A percentile compares a stretch with the other conserved stretches of the same genome.
These are phyloP conservation scores for Claviceps africana DNA, from an alignment of 2,329 filamentous ascomycete genomes.

Conservation along the genomic window DNA sequence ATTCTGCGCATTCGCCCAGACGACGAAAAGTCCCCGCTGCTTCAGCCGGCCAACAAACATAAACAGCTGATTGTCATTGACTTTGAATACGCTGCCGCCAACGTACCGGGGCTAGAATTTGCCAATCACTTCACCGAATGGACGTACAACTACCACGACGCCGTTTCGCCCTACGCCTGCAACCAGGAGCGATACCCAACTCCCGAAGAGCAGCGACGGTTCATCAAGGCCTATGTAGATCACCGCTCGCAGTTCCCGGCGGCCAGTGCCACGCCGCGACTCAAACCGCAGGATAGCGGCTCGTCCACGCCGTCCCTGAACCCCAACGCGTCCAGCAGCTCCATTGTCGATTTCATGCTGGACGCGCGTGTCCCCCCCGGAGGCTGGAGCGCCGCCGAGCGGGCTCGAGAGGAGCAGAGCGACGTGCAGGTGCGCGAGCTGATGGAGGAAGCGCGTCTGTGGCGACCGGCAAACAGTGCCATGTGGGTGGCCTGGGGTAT, in stretches of 20 bases:
- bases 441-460: slow-evolving; percentile 65
- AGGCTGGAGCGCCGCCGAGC: slow-evolving; percentile 39
- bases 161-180: slow-evolving; percentile 50
- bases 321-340: slow-evolving; percentile 29
- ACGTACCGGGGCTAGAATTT: slow-evolving; percentile 76
- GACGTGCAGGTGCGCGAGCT: slow-evolving; percentile 58
- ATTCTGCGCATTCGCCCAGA: slow-evolving; percentile 62
- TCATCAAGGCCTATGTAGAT: slow-evolving; percentile 73
- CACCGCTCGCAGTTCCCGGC: slow-evolving; percentile 58
- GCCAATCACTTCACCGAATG: slow-evolving; percentile 98
- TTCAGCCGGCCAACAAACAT: slow-evolving; percentile 83
- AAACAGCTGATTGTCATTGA: slow-evolving; percentile 96
- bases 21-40: slow-evolving; percentile 67
- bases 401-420: slow-evolving; percentile 44
- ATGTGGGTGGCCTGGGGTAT: slow-evolving; percentile 96
- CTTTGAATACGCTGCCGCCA: slow-evolving; percentile 92
- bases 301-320: slow-evolving; percentile 22
- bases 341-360: slow-evolving; percentile 62
- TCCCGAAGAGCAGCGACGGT: slow-evolving; percentile 66
- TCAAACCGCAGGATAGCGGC: slow-evolving; percentile 30
- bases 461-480: slow-evolving; percentile 77
- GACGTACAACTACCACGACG: slow-evolving; percentile 93
- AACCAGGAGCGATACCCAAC: slow-evolving; percentile 60
- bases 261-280: slow-evolving; percentile 35
- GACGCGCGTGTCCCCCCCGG: slow-evolving; percentile 51